Percentiles rank a stretch among this genome's conserved stretches.
phyloP scores from a whole-genome alignment of 1,284 basidiomycete species.

The Rhodotorula sp. region DNA sequence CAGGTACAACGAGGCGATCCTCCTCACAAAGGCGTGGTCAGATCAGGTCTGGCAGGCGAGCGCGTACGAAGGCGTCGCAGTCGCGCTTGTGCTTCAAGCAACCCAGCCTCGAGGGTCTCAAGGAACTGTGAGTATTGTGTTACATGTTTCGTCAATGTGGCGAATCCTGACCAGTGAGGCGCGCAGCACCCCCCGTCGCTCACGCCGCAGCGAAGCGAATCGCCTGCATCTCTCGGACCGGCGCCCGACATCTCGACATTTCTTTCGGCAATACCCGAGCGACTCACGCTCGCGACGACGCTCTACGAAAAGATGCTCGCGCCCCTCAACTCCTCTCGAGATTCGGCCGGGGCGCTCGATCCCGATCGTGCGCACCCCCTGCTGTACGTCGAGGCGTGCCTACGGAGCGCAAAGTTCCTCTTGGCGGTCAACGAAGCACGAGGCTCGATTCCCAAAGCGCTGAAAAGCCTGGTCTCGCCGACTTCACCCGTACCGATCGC shows the following conservation, averaged over 20 bases:
- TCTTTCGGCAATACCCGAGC: slow-evolving; percentile 42
- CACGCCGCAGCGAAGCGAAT: slow-evolving; percentile 12
- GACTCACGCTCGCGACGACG: slow-evolving; percentile 33
- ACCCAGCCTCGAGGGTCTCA: slow-evolving; percentile 18
- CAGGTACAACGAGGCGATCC: slow-evolving; percentile 81
- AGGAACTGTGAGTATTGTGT: not conserved
- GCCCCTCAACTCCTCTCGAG: slow-evolving; percentile 11
- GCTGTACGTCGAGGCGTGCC: slow-evolving; percentile 41
- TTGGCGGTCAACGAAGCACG: slow-evolving; percentile 33
- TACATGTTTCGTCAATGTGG: not conserved
- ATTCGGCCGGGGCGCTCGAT: slow-evolving; percentile 14
- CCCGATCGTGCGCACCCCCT: slow-evolving; percentile 41
- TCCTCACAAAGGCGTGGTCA: slow-evolving; percentile 64
- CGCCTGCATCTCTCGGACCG: not conserved
- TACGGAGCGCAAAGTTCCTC: slow-evolving; percentile 37
- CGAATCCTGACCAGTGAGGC: not conserved
- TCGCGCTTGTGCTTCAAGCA: slow-evolving; percentile 35
- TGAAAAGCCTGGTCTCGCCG: slow-evolving; percentile 19
- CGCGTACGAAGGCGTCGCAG: slow-evolving; percentile 73
- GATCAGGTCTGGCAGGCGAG: slow-evolving; percentile 85
- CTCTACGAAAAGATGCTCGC: slow-evolving; percentile 42
- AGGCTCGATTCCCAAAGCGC: slow-evolving; percentile 29
- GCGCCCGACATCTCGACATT: slow-evolving; percentile 32
- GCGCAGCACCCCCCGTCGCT: slow-evolving; percentile 12
- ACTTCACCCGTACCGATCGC: not conserved